Percentiles rank a stretch among this genome's conserved stretches.
Conservation (phyloP, 345 rosid species). For the Clausena lansium region DNA sequence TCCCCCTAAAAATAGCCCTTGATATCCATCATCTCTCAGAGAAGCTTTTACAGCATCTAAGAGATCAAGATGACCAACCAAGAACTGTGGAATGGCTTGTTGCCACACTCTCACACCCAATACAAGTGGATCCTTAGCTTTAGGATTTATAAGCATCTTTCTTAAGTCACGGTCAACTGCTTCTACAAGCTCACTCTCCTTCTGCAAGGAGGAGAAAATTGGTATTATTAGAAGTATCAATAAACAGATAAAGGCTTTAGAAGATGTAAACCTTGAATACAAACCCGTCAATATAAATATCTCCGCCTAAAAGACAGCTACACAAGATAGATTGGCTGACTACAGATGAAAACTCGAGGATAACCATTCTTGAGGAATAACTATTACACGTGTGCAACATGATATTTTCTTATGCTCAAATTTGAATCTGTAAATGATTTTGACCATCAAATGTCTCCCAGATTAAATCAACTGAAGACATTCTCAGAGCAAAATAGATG, state of each 20-base stretch:
- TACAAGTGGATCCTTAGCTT: constrained; percentile 64
- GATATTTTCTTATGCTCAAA: background rate
- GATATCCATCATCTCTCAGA: constrained; percentile 47
- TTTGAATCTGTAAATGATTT: background rate
- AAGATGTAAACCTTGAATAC: background rate
- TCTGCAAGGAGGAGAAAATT: constrained; percentile 38
- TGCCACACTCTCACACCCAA: constrained; percentile 87
- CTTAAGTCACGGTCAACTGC: constrained; percentile 87
- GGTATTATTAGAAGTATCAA: background rate
- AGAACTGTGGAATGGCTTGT: constrained; percentile 92
- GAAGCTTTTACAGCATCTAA: constrained; percentile 63
- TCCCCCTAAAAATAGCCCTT: constrained; percentile 77
- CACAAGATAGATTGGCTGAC: background rate
- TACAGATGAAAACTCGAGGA: background rate
- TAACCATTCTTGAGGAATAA: too few species aligned
- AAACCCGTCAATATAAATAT: background rate
- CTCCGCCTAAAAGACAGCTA: background rate
- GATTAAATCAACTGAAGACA: background rate
- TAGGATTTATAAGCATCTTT: constrained; percentile 83
- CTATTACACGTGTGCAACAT: too few species aligned
- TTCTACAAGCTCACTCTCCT: constrained; percentile 68
- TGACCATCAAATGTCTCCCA: background rate
- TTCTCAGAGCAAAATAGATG: background rate
- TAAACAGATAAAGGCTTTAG: background rate
- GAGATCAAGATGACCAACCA: constrained; percentile 76